Evolutionary conservation across 768 basidiomycete species (phyloP).

Genomic region (Leccinellum luteum): DNA sequence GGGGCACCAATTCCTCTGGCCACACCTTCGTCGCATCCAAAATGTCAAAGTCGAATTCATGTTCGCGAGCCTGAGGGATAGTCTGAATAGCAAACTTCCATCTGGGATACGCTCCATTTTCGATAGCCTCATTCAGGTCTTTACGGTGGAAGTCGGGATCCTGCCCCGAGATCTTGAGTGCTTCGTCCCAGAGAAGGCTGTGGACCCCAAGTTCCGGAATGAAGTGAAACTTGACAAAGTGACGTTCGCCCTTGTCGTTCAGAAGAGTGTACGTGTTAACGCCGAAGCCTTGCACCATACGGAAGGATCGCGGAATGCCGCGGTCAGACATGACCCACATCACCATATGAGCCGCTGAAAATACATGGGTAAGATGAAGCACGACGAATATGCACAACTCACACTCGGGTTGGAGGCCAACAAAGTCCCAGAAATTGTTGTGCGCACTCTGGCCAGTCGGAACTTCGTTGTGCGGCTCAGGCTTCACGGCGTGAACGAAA

Average conservation of each 20-base stretch:
- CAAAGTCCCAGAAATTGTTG: conserved; percentile 89
- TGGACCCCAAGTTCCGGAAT: conserved; percentile 80
- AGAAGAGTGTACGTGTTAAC: conserved; percentile 83
- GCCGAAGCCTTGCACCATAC: conserved; percentile 89
- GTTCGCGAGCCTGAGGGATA: conserved; percentile 67
- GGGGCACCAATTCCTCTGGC: conserved; percentile 78
- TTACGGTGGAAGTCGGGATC: conserved; percentile 92
- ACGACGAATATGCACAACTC: conserved; percentile 9
- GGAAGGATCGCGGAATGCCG: conserved; percentile 77
- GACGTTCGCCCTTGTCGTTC: conserved; percentile 61
- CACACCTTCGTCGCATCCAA: conserved; percentile 86
- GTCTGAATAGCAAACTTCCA: conserved; percentile 72
- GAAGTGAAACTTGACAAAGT: conserved; percentile 90
- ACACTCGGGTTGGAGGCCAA: conserved; percentile 67
- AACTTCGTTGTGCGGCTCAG: conserved; percentile 82
- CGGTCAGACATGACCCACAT: conserved; percentile 89
- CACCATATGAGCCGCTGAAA: conserved; percentile 63
- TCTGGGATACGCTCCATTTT: conserved; percentile 64
- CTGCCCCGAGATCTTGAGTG: conserved; percentile 76
- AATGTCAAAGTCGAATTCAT: conserved; percentile 85
- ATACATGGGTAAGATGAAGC: conserved; percentile 15
- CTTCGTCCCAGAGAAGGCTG: conserved; percentile 87
- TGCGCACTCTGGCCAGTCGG: conserved; percentile 69
- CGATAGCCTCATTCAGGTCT: conserved; percentile 82
- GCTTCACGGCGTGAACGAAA: conserved; percentile 80